Evolutionary conservation across 805 yeast species (phyloP).

Genomic region (Saccharomyces eubayanus): DNA sequence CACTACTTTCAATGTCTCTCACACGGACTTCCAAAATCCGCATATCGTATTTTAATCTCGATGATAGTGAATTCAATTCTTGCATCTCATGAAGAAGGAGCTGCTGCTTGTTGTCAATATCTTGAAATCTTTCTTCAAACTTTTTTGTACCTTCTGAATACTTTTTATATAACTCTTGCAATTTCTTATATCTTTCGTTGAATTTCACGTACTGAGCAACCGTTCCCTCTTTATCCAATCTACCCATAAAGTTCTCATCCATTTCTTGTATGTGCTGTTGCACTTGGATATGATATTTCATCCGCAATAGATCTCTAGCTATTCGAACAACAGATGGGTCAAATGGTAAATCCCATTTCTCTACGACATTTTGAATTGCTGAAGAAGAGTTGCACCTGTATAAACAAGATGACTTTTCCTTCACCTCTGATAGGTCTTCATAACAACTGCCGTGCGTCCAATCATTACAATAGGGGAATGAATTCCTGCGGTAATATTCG

Average conservation of each 20-base stretch:
- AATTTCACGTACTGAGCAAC: background rate
- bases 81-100: constrained; percentile 34
- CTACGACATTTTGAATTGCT: constrained; percentile 18
- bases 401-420: constrained; percentile 1
- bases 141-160: constrained; percentile 13
- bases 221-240: background rate
- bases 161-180: constrained; percentile 13
- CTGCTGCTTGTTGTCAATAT: constrained; percentile 24
- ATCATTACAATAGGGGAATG: constrained; percentile 15
- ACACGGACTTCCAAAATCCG: constrained; percentile 51
- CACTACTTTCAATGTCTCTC: constrained; percentile 58
- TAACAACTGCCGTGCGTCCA: constrained; percentile 4
- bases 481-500: constrained; percentile 24
- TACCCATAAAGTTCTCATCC: background rate
- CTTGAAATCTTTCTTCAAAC: constrained; percentile 17
- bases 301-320: constrained; percentile 23
- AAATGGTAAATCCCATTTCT: constrained; percentile 26
- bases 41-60: constrained; percentile 58
- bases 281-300: constrained; percentile 9
- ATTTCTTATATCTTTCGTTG: constrained; percentile 2
- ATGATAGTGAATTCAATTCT: constrained; percentile 50
- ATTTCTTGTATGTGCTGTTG: constrained; percentile 8
- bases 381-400: constrained; percentile 22
- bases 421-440: constrained; percentile 2
- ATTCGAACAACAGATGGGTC: constrained; percentile 25